Evolutionary conservation across 768 basidiomycete genomes (phyloP).

Genomic region (Amanita jacksonii): DNA sequence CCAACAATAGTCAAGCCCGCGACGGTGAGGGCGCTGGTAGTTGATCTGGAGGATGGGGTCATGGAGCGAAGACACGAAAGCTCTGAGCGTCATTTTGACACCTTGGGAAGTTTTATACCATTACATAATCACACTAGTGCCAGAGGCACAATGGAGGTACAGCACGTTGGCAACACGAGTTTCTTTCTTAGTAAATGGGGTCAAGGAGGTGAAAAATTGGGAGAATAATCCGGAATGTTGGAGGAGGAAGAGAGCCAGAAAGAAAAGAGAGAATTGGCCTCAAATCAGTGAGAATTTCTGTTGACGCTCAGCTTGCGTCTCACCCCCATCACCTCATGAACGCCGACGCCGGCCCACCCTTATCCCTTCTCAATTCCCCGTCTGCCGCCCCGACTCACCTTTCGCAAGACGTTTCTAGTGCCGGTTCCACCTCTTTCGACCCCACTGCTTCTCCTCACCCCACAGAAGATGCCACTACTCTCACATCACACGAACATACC

Average conservation of each 20-base stretch:
- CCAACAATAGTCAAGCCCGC: constrained; percentile 44
- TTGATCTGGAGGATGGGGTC: constrained; percentile 23
- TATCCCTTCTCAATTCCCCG: constrained; percentile 22
- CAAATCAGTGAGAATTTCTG: neutral
- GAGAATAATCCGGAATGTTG: neutral
- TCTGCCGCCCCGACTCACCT: constrained; percentile 17
- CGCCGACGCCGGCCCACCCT: constrained; percentile 26
- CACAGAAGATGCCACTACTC: neutral
- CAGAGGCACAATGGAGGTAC: neutral
- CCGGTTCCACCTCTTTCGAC: constrained; percentile 13
- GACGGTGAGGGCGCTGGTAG: constrained; percentile 31
- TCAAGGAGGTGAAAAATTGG: neutral
- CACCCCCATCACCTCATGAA: constrained; percentile 26
- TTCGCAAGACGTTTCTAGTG: constrained; percentile 20
- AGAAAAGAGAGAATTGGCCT: neutral
- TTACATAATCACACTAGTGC: constrained; percentile 4
- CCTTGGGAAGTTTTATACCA: constrained; percentile 8
- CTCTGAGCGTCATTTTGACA: neutral
- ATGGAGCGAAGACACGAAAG: constrained; percentile 18
- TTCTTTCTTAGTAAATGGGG: neutral
- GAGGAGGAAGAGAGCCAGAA: neutral
- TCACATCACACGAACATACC: neutral
- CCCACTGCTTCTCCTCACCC: neutral
- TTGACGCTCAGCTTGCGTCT: constrained; percentile 11
- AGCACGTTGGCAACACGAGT: constrained; percentile 4